Percentiles rank a stretch among this genome's conserved stretches.
Evolutionary conservation across 2,329 filamentous ascomycete genomes (phyloP).

Genomic region (Cladosporium sp.): DNA sequence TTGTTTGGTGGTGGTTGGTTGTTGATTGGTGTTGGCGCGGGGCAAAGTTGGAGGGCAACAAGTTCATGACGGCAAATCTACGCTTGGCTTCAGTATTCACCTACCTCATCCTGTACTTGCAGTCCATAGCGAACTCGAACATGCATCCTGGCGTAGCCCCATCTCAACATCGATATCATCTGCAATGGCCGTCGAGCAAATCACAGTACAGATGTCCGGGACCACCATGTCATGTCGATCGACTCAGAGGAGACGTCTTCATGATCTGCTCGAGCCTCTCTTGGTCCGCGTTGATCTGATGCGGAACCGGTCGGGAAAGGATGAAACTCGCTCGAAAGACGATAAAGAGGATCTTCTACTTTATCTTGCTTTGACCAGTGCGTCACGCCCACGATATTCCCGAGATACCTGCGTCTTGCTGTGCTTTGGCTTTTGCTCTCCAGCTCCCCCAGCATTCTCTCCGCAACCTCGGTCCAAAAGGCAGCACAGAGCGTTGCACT

Average conservation of each 20-base stretch:
- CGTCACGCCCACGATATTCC: not conserved
- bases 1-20: not conserved
- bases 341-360: not conserved
- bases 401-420: not conserved
- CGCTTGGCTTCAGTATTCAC: not conserved
- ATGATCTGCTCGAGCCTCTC: not conserved
- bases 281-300: not conserved
- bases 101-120: not conserved
- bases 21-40: not conserved
- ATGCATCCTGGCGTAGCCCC: not conserved
- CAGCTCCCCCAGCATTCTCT: conserved; percentile 2
- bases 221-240: too few relatives aligned
- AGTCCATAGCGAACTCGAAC: too few relatives aligned
- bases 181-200: too few relatives aligned
- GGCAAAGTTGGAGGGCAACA: not conserved
- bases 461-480: conserved; percentile 5
- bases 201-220: too few relatives aligned
- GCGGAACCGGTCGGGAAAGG: not conserved
- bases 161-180: too few relatives aligned
- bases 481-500: not conserved
- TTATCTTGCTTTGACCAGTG: not conserved
- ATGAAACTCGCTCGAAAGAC: conserved; percentile 15
- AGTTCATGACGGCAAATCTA: not conserved
- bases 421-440: not conserved
- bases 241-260: not conserved